Base-by-base conservation (phyloP, 1,284 basidiomycete genomes). In the Ganoderma sinense region DNA sequence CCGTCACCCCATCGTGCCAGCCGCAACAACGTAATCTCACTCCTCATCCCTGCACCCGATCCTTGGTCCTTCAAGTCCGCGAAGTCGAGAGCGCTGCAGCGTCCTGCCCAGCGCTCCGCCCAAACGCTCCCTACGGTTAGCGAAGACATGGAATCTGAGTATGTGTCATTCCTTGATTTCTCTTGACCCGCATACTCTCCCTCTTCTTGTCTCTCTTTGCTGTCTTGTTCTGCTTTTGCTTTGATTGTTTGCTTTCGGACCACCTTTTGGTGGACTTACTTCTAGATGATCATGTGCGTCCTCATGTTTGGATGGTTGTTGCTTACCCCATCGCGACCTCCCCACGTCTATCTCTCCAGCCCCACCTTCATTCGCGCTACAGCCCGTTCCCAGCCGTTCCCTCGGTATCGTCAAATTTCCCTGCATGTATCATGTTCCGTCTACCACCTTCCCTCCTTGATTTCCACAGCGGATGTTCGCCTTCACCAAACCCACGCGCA, bases 1-100 rank as follows among this genome's bases (percentile, higher is more conserved):
- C 60, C 48, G 18, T 65, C 66, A 26, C 65, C 69, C 0, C 64
- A 48, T 7, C 64, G 55, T 88, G 72, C 86, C 87, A 71, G 91
- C 89, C 36, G 82, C 31, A 63, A 39, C 31, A 63, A 39, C 48
- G 65, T 55, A 10, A 53, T 59, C 29, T 29, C 58, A 18, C 31
- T 41, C 41, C 91, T 69, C 84, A 85, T 71, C 91, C 91, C 80
- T 90, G 56, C 66, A 20, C 45, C 60, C 13, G 69, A 74, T 45
- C 64, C 72, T 18, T 71, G 68, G 69, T 59, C 69, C 26, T 68
- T 67, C 67, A 66, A 55, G 45, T 41, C 41, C 20, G 69, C 69
- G 33, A 75, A 69, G 67, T 39, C 70, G 2, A 67, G 71, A 6
- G 40, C 53, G 26, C 29, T 63, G 53, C 66, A 69, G 18, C 68